Base-by-base conservation (phyloP, 2,329 filamentous ascomycete species). In the Gaeumannomyces sp. region DNA sequence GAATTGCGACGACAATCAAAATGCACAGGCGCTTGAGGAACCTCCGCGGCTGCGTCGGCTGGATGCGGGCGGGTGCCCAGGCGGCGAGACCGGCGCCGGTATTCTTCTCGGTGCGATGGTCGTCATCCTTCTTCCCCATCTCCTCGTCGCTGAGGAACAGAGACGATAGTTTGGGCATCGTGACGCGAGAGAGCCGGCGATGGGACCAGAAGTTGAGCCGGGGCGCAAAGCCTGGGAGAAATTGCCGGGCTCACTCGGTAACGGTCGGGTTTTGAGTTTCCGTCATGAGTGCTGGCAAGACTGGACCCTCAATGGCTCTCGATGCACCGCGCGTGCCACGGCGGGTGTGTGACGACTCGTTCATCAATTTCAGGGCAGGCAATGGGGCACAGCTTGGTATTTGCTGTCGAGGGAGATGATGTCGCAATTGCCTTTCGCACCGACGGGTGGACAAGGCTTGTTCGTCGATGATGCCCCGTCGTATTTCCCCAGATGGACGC, bases 51-150 rank as follows among this genome's bases (percentile, higher is more conserved):
- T 81, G 80, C 16, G 76, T 73, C 45, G 45, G 45, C 8, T 22
- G 45, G 45, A 53, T 53, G 45, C 45, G 45, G 27, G 79, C 71
- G 27, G 75, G 71, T 65, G 77, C 75, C 81, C 81, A 83, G 67
- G 75, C 74, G 61, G 56, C 35, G 27, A 60, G 56, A 53, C 33
- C 27, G 16, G 35, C 27, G 59, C 31, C 59, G 29, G 28, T 19
- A 22, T 29, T 66, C 70, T 70, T 74, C 68, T 70, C 66, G 57
- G 68, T 68, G n/a, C 72, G 73, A 70, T 80, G 78, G 72, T 87
- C 84, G 72, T 87, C 85, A 72, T 86, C 80, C 74, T 85, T 87
- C 75, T 87, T 87, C 63, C 80, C 81, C 73, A 85, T 76, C 69
- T 85, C 83, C 69, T 85, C 83, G 69, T 85, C 80, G 71, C 76